A percentile compares a stretch with the other conserved stretches of the same genome.
Conservation (phyloP, 306 rosid species). For the Argentina anserina region DNA sequence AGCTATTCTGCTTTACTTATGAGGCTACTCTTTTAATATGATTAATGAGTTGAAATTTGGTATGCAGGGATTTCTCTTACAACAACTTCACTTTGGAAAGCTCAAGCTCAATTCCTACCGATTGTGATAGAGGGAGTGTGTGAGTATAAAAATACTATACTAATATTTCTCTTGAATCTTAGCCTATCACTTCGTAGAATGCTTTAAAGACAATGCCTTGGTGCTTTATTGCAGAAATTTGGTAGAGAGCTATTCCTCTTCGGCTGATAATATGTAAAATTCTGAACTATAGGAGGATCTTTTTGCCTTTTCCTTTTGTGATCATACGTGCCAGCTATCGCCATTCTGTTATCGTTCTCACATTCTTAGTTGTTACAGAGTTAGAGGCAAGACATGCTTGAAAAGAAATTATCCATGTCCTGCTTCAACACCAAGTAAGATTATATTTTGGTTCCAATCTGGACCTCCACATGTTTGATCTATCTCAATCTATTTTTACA, state of each 20-base stretch:
- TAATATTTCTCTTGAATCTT: background rate
- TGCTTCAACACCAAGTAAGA: conserved; percentile 41
- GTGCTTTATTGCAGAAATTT: conserved; percentile 60
- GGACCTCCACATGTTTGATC: background rate
- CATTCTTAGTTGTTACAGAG: conserved; percentile 35
- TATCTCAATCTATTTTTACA: background rate
- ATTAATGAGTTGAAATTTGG: conserved; percentile 23
- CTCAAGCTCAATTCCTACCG: conserved; percentile 59
- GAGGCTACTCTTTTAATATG: background rate
- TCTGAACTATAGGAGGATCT: conserved; percentile 3
- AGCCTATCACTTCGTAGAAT: conserved; percentile 2
- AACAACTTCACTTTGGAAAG: conserved; percentile 77
- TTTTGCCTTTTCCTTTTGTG: conserved; percentile 18
- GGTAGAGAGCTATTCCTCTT: conserved; percentile 75
- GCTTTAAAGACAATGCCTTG: conserved; percentile 15
- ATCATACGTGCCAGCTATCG: background rate
- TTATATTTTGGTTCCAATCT: background rate
- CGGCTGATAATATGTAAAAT: conserved; percentile 53
- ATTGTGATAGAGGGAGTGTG: conserved; percentile 74
- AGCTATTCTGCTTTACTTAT: background rate
- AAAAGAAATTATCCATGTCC: conserved; percentile 70
- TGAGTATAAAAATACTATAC: conserved; percentile 38
- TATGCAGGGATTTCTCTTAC: conserved; percentile 74
- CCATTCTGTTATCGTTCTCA: background rate
- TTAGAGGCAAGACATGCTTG: conserved; percentile 47